Base-by-base conservation (phyloP, 345 rosid species). In the Gossypioides kirkii region DNA sequence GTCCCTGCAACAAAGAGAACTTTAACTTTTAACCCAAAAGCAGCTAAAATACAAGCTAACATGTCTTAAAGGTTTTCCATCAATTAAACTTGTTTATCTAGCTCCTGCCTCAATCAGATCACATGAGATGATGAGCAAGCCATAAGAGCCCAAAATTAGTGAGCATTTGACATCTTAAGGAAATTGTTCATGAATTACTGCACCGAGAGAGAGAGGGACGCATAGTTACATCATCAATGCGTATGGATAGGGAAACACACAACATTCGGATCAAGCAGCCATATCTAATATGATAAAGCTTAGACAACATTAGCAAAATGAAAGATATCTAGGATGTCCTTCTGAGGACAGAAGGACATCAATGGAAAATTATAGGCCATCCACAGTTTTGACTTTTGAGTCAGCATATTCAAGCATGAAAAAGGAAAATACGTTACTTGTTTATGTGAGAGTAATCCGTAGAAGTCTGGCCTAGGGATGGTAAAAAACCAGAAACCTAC, bases 1-100 rank as follows among this genome's bases (percentile, higher is more conserved):
- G 99, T 16, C 99, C 99, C 99, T 95, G 87, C 78, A 82, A 56
- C 75, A 81, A 58, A 18, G 17, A 64, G 38, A 32, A 32, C 38
- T 32, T 5, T 1, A 32, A 32, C 38, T 32, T 32, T 32, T 32
- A 32, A 5, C 38, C 7, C 38, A 32, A 32, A 32, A 32, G 38
- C 38, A 32, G 38, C 5, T 32, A 32, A 32, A 32, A 42, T 41
- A 18, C 25, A 68, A 71, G 59, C 8, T 10, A 6, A 42, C 18
- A 74, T 45, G 25, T 38, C 61, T 16, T 53, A 53, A 58, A 60
- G 63, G 56, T 38, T 69, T 38, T 66, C 45, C 26, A 64, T 9
- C 10, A 25, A 50, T 25, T 46, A 52, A 43, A 22, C 47, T 41
- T 26, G 32, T 46, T 36, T 20, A 61, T 16, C 41, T 26, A 72